phyloP scores from a whole-genome alignment of 2,329 filamentous ascomycete genomes.

The Cercospora citrullina region DNA sequence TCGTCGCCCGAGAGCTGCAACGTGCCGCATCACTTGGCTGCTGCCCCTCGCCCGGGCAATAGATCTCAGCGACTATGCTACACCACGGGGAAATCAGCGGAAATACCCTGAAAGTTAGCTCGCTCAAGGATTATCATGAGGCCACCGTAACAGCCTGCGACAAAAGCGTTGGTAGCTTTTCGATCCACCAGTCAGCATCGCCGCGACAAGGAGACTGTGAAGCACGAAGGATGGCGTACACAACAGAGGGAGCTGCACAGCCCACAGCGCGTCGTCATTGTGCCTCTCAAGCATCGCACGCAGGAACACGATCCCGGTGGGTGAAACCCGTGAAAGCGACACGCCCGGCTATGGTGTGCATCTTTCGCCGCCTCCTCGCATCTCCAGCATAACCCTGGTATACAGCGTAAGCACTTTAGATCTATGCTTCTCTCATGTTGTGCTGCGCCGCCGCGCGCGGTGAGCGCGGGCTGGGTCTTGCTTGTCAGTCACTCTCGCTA shows the following conservation, averaged over 20 bases:
- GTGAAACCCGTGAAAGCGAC: neutral
- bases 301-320: neutral
- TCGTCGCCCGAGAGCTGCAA: neutral
- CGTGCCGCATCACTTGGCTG: neutral
- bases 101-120: slow-evolving; percentile 1
- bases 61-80: neutral
- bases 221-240: neutral
- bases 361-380: neutral
- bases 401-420: slow-evolving; percentile 1
- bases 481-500: neutral
- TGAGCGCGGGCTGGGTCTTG: neutral
- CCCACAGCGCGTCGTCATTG: neutral
- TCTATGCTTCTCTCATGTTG: neutral
- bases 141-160: slow-evolving; percentile 8
- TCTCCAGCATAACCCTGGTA: neutral
- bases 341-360: neutral
- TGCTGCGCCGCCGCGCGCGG: neutral
- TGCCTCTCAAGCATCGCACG: neutral
- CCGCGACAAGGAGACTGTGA: neutral
- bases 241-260: neutral
- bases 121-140: neutral
- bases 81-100: neutral
- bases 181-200: neutral
- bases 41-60: neutral
- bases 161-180: neutral